A percentile compares a stretch with the other conserved stretches of the same genome.
phyloP scores from a whole-genome alignment of 306 rosid species.

The Prosopis cineraria region DNA sequence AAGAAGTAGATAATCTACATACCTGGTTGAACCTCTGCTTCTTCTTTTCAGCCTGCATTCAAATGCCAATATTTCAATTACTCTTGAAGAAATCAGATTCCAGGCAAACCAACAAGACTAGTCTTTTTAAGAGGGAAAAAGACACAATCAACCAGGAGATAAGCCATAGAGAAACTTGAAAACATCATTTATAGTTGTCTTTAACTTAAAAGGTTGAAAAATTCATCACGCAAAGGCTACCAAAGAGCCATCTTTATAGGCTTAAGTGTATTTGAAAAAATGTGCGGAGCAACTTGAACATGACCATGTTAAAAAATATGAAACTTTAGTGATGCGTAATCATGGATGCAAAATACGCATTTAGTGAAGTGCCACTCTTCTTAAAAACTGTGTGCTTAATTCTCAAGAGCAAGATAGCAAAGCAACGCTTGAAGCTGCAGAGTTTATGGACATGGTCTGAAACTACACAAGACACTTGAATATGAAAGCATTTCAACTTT shows the following conservation, averaged over 20 bases:
- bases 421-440: background rate
- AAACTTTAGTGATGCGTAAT: background rate
- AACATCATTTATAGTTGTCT: background rate
- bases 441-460: background rate
- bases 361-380: background rate
- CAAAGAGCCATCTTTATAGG: background rate
- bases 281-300: background rate
- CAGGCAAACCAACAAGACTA: conserved; percentile 19
- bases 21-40: conserved; percentile 66
- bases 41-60: conserved; percentile 64
- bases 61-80: conserved; percentile 30
- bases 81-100: conserved; percentile 13
- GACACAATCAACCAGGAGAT: background rate
- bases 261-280: background rate
- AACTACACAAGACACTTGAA: background rate
- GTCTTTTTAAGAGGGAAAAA: background rate
- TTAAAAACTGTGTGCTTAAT: background rate
- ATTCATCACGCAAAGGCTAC: background rate
- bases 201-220: background rate
- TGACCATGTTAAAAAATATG: background rate
- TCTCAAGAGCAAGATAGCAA: conserved; percentile 1
- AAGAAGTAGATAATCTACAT: conserved; percentile 11
- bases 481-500: background rate
- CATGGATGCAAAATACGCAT: background rate
- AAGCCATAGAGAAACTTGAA: background rate